Evolutionary conservation across 257 asterid species (phyloP), one percentile per base, ranked within the genome.

Genomic region (Cordia subcordata): DNA sequence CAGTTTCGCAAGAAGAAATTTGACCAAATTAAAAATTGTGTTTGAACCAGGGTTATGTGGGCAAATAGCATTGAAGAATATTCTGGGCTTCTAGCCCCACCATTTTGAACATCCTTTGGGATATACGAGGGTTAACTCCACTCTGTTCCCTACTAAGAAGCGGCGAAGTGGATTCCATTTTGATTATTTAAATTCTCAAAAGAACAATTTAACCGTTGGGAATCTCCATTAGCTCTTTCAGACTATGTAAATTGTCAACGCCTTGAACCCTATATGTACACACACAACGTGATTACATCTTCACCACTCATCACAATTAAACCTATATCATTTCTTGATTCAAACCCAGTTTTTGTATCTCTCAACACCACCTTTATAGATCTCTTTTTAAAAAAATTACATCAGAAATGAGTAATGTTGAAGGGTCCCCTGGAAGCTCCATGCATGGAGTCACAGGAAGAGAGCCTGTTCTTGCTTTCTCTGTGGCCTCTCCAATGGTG

Each of bases 361-460:
- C 4, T 42, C 10, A 14, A 42, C 12, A 13, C 15, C 15, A 10
- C 47, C 15, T 42, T 8, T 39, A 12, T 42, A 42, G 13, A 14
- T 10, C 11, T 50, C 50, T 45, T 15, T 10, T 11, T n/a, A 6
- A 32, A 46, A 14, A 10, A 5, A 2, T 0, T 8, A 21, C 35
- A 27, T 27, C 35, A 15, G 44, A 44, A 33, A 73, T 75, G 80
- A 72, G 55, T 0, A 65, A 4, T 18, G 33, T 60, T 45, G 72
- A 57, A 65, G 62, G 63, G 0, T 60, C 70, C 15, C 67, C 91
- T 0, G 90, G 79, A 13, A 64, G 80, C 49, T 85, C 95, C 22
- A 75, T 85, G 94, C 94, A 85, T 62, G 89, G 89, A 52, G 87
- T 82, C 0, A 85, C 94, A 0, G 89, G 87, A 20, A 62, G 79